Percentiles rank a stretch among this genome's conserved stretches.
Conservation (phyloP, 2,329 filamentous ascomycete genomes). For the Aschersonia sp. region DNA sequence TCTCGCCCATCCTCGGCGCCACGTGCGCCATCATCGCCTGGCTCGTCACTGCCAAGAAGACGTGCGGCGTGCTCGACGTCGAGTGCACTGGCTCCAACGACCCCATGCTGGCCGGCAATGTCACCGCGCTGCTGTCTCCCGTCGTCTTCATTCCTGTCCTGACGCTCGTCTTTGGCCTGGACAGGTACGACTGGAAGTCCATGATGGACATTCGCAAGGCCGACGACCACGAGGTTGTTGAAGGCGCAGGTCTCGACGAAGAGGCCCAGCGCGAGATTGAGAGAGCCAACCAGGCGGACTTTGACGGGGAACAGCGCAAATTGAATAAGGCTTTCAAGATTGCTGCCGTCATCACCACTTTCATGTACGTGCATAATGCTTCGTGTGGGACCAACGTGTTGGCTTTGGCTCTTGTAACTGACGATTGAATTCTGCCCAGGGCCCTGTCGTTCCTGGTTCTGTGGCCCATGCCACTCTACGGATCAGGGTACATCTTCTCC, state of each 20-base stretch:
- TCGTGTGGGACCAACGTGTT: neutral
- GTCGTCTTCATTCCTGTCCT: conserved; percentile 60
- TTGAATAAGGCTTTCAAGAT: conserved; percentile 38
- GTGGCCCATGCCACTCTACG: conserved; percentile 91
- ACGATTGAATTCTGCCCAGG: conserved; percentile 7
- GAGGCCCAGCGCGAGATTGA: conserved; percentile 11
- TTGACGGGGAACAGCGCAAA: conserved; percentile 30
- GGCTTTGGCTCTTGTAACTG: neutral
- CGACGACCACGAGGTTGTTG: conserved; percentile 61
- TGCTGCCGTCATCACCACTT: conserved; percentile 19
- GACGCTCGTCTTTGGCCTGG: conserved; percentile 41
- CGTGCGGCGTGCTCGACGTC: conserved; percentile 56
- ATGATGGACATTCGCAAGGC: conserved; percentile 69
- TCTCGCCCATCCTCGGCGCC: conserved; percentile 53
- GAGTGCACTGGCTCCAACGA: conserved; percentile 66
- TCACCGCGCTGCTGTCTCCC: conserved; percentile 66
- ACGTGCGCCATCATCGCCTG: conserved; percentile 54
- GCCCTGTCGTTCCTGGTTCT: conserved; percentile 61
- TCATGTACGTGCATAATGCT: conserved; percentile 11
- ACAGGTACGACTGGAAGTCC: conserved; percentile 74
- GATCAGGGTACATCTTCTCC: conserved; percentile 51
- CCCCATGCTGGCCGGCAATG: conserved; percentile 79
- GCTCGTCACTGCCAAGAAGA: conserved; percentile 57
- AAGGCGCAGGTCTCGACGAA: conserved; percentile 32
- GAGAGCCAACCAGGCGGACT: conserved; percentile 14